Conservation (phyloP, 2,329 filamentous ascomycete genomes). For the Ascocoryne sarcoides region DNA sequence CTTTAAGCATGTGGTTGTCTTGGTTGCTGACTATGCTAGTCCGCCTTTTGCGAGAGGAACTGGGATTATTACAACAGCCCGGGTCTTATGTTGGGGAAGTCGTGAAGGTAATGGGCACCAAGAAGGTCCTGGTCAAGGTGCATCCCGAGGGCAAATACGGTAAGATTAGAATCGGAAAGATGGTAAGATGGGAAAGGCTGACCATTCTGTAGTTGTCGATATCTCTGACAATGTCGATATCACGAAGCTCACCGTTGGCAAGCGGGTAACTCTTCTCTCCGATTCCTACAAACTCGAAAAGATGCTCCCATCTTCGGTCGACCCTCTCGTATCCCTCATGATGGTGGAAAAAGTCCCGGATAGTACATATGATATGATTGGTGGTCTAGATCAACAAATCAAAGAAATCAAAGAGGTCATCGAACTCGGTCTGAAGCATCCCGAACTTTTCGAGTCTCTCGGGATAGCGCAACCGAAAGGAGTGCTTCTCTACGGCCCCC, state of each 20-base stretch:
- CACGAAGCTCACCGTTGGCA: slow-evolving; percentile 89
- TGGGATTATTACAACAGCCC: slow-evolving; percentile 91
- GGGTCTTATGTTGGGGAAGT: slow-evolving; percentile 98
- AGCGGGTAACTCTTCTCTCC: slow-evolving; percentile 91
- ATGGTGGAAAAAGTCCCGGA: slow-evolving; percentile 99
- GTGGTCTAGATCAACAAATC: slow-evolving; percentile 96
- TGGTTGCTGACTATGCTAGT: slow-evolving; percentile 48
- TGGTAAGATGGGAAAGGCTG: slow-evolving; percentile 6
- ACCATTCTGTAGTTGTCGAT: slow-evolving; percentile 66
- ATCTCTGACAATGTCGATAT: slow-evolving; percentile 92
- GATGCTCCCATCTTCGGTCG: slow-evolving; percentile 95
- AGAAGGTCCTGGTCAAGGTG: slow-evolving; percentile 98
- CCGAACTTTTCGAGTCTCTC: slow-evolving; percentile 96
- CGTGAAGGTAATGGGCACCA: slow-evolving; percentile 99
- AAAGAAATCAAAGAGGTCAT: slow-evolving; percentile 99
- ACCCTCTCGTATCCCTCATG: slow-evolving; percentile 98
- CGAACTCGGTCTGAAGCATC: slow-evolving; percentile 95
- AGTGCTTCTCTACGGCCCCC: slow-evolving; percentile 90
- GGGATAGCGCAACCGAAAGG: slow-evolving; percentile 98
- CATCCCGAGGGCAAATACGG: slow-evolving; percentile 99
- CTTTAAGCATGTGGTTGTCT: too few relatives aligned
- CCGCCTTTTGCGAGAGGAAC: slow-evolving; percentile 85
- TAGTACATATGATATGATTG: slow-evolving; percentile 99
- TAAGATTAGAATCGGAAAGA: slow-evolving; percentile 36
- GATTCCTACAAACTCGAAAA: slow-evolving; percentile 99